phyloP scores from a whole-genome alignment of 225 moss, liverwort and hornwort species.

The Polytrichum formosum region DNA sequence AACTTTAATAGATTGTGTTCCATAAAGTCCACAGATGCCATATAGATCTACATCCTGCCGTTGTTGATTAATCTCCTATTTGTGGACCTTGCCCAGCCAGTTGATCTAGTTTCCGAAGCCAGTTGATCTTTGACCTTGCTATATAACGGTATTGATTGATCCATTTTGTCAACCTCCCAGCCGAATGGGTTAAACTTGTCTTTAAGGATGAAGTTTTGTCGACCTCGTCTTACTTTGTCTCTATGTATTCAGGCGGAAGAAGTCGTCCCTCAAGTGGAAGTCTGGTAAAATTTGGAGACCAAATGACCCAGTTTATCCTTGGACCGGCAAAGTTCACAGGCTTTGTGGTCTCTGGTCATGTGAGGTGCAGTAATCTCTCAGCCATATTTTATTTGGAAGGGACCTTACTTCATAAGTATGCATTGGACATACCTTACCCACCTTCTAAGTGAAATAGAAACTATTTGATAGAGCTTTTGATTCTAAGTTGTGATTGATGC shows the following conservation, averaged over 20 bases:
- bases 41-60: too few relatives aligned
- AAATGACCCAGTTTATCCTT: slow-evolving; percentile 42
- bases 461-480: too few relatives aligned
- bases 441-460: too few relatives aligned
- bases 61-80: too few relatives aligned
- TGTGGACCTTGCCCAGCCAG: too few relatives aligned
- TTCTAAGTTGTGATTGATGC: not conserved
- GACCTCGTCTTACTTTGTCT: not conserved
- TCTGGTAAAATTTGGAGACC: slow-evolving; percentile 51
- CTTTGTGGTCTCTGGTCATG: slow-evolving; percentile 96
- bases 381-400: not conserved
- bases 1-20: not conserved
- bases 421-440: too few relatives aligned
- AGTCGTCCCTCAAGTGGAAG: slow-evolving; percentile 38
- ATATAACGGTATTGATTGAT: not conserved
- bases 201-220: too few relatives aligned
- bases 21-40: too few relatives aligned
- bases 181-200: too few relatives aligned
- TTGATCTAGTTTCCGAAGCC: too few relatives aligned
- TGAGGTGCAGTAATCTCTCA: slow-evolving; percentile 55
- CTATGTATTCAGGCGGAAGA: slow-evolving; percentile 47
- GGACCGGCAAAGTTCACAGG: slow-evolving; percentile 91
- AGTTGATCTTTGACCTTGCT: not conserved
- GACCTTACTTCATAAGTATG: too few relatives aligned
- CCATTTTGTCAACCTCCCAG: too few relatives aligned